Conservation (phyloP, 371 early-diverging fungal genomes). For the Mucor plumbeus region DNA sequence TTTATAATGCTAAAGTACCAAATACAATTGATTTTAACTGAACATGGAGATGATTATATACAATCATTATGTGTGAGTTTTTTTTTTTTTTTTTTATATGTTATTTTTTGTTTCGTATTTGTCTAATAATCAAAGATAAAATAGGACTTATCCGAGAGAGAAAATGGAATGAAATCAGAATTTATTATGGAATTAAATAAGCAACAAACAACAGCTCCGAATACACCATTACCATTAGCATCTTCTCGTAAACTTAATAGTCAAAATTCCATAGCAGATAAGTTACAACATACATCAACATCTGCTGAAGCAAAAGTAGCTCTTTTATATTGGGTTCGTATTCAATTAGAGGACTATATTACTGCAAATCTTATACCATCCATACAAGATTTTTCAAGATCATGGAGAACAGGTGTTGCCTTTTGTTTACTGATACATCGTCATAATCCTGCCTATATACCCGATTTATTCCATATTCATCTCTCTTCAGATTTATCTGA, state of each 20-base stretch:
- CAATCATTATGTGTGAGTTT: conserved; percentile 39
- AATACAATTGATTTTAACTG: conserved; percentile 58
- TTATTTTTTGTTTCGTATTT: neutral
- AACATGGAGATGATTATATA: conserved; percentile 49
- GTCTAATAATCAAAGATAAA: no score
- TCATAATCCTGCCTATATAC: conserved; percentile 67
- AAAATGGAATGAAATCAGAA: conserved; percentile 28
- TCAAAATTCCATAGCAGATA: conserved; percentile 25
- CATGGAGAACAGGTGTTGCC: conserved; percentile 77
- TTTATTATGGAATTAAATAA: conserved; percentile 18
- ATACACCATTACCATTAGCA: conserved; percentile 10
- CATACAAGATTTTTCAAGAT: conserved; percentile 69
- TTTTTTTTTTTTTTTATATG: neutral
- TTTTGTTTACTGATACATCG: conserved; percentile 77
- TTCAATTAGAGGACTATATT: conserved; percentile 66
- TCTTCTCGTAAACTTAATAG: conserved; percentile 24
- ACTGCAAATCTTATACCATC: conserved; percentile 60
- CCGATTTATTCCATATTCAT: conserved; percentile 55
- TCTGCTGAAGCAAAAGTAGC: conserved; percentile 60
- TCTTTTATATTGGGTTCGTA: conserved; percentile 74
- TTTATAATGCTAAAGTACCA: conserved; percentile 79
- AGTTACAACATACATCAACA: conserved; percentile 21
- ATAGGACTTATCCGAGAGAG: conserved; percentile 29
- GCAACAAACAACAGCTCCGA: neutral
- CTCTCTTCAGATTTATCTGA: conserved; percentile 33